Evolutionary conservation across 352 stramenopile genomes (phyloP).

Genomic region (Pythium graminicola): DNA sequence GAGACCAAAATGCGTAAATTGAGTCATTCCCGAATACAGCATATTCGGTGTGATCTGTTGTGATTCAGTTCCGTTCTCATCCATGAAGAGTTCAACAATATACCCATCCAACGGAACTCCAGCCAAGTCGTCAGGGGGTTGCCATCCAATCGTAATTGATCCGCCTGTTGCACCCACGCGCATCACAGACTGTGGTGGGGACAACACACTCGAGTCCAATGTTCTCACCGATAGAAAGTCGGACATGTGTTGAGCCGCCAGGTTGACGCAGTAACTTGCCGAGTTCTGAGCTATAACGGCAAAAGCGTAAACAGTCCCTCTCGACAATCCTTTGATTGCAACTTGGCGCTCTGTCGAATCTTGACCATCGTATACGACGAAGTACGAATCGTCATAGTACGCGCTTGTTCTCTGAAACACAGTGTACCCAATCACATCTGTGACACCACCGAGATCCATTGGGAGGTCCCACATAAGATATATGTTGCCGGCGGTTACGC

Average conservation of each 20-base stretch:
- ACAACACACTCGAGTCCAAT: conserved; percentile 28
- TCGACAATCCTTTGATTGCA: conserved; percentile 25
- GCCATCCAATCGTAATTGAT: conserved; percentile 40
- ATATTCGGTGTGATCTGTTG: conserved; percentile 1
- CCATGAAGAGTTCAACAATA: conserved; percentile 21
- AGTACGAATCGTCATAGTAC: conserved; percentile 22
- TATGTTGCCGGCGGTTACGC: conserved; percentile 48
- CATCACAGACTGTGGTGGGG: conserved; percentile 20
- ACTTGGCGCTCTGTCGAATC: conserved; percentile 27
- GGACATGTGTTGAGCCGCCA: conserved; percentile 18
- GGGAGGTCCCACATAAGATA: conserved; percentile 44
- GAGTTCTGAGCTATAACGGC: conserved; percentile 38
- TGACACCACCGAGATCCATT: conserved; percentile 37
- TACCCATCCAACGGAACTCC: conserved; percentile 39
- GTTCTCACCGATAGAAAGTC: conserved; percentile 31
- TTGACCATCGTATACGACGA: conserved; percentile 49
- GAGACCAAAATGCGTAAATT: conserved; percentile 41
- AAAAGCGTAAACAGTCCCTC: conserved; percentile 35
- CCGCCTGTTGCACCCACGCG: conserved; percentile 31
- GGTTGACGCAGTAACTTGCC: conserved; percentile 43
- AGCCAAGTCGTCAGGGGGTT: conserved; percentile 39
- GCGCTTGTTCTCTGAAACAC: conserved; percentile 35
- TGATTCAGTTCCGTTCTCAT: neutral
- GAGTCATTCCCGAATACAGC: conserved; percentile 9
- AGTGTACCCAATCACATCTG: conserved; percentile 41